These are phyloP conservation scores for Fusarium sp. DNA, from an alignment of 2,329 filamentous ascomycete genomes.

Conservation along the genomic window DNA sequence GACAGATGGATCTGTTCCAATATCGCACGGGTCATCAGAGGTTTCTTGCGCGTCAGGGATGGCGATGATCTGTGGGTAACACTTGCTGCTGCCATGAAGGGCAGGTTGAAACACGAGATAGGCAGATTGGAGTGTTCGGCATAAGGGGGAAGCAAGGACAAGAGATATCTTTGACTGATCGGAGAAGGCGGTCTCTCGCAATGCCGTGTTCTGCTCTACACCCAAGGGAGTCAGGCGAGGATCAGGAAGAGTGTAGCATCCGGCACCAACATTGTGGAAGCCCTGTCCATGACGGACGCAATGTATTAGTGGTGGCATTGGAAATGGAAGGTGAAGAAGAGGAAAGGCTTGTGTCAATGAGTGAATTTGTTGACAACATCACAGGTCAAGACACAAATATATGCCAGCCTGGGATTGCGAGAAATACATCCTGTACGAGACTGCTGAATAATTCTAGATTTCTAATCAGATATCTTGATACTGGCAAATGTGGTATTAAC, in stretches of 20 bases:
- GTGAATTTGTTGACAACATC: background rate
- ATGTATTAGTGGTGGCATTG: background rate
- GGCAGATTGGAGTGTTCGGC: background rate
- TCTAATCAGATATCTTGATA: background rate
- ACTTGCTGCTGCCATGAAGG: rapidly evolving
- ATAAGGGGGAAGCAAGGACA: background rate
- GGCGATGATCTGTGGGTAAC: background rate
- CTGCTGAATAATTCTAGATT: background rate
- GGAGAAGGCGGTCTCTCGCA: background rate
- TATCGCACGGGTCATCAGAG: background rate
- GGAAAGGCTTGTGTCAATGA: background rate
- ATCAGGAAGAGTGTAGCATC: background rate
- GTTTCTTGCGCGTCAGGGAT: background rate
- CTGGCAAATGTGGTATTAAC: background rate
- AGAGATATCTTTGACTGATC: background rate
- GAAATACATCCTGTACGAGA: background rate
- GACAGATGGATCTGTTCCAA: background rate
- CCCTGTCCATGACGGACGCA: background rate
- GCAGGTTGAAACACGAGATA: background rate
- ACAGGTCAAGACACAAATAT: background rate
- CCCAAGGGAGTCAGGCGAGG: background rate
- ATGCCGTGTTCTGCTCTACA: background rate
- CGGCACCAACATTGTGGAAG: background rate
- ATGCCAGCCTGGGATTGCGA: no score
- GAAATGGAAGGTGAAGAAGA: rapidly evolving